Evolutionary conservation across 352 stramenopile genomes (phyloP).

Genomic region (Pythium inflatum): DNA sequence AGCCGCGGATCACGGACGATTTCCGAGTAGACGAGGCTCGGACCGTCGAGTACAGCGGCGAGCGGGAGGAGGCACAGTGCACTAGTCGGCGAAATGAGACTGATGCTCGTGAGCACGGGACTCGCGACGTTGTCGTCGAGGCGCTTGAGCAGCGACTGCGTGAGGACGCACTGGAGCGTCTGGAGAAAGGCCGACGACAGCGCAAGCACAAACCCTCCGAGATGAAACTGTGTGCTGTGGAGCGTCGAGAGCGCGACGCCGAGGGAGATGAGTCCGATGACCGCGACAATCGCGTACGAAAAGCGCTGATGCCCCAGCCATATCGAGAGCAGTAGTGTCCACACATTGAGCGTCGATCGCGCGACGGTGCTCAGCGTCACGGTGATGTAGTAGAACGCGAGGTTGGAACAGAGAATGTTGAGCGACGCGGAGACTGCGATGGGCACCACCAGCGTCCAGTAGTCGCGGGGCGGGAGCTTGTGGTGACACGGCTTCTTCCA

Average conservation of each 20-base stretch:
- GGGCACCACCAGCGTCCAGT: slow-evolving; percentile 75
- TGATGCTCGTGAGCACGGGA: slow-evolving; percentile 79
- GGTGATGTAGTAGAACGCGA: slow-evolving; percentile 87
- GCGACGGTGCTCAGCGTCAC: slow-evolving; percentile 89
- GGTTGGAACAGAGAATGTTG: slow-evolving; percentile 84
- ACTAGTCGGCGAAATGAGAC: slow-evolving; percentile 81
- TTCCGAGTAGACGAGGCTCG: slow-evolving; percentile 53
- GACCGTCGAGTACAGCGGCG: slow-evolving; percentile 54
- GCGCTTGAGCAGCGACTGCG: slow-evolving; percentile 75
- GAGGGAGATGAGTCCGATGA: slow-evolving; percentile 72
- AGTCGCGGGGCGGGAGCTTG: slow-evolving; percentile 41
- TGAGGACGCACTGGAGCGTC: slow-evolving; percentile 80
- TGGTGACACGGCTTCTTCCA: too few relatives aligned
- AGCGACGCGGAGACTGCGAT: slow-evolving; percentile 81
- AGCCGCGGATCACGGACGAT: slow-evolving; percentile 58
- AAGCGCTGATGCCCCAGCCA: slow-evolving; percentile 73
- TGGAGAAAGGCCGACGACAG: slow-evolving; percentile 68
- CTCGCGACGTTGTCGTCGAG: slow-evolving; percentile 59
- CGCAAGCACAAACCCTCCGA: slow-evolving; percentile 76
- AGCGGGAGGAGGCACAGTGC: slow-evolving; percentile 73
- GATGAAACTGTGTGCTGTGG: slow-evolving; percentile 71
- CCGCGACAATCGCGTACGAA: slow-evolving; percentile 50
- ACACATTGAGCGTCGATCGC: slow-evolving; percentile 79
- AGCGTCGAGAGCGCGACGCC: slow-evolving; percentile 77
- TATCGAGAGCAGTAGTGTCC: slow-evolving; percentile 86